Conservation (phyloP, 2,329 filamentous ascomycete species). For the Neopestalotiopsis sp. region DNA sequence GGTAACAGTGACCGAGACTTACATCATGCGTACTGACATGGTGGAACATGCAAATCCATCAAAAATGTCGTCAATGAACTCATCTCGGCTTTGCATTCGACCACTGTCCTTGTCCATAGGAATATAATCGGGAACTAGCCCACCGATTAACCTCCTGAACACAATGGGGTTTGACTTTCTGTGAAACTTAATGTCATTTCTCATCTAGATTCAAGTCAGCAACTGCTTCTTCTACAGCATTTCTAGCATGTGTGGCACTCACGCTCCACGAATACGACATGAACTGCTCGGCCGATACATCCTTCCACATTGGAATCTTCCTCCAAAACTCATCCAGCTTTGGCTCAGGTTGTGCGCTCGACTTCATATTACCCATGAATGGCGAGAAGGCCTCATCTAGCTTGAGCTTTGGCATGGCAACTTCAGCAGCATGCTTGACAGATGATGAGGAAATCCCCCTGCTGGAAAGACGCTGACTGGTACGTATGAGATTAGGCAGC, state of each 20-base stretch:
- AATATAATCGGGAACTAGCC: slow-evolving; percentile 56
- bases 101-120: slow-evolving; percentile 39
- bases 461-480: background rate
- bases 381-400: background rate
- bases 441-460: background rate
- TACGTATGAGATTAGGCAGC: background rate
- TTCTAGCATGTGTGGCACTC: slow-evolving; percentile 18
- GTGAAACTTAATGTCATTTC: slow-evolving; percentile 53
- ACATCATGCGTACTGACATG: slow-evolving; percentile 66
- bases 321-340: slow-evolving; percentile 55
- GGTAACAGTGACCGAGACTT: slow-evolving; percentile 24
- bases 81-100: slow-evolving; percentile 51
- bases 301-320: slow-evolving; percentile 53
- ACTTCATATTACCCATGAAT: background rate
- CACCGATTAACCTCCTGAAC: slow-evolving; percentile 54
- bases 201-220: slow-evolving; percentile 38
- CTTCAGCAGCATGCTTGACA: background rate
- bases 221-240: slow-evolving; percentile 21
- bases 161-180: slow-evolving; percentile 40
- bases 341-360: background rate
- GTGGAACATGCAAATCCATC: slow-evolving; percentile 58
- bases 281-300: slow-evolving; percentile 54
- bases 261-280: slow-evolving; percentile 61
- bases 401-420: background rate
- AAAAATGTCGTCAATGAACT: slow-evolving; percentile 60